Percentiles rank a stretch among this genome's conserved stretches.
phyloP scores from a whole-genome alignment of 345 rosid genomes.

The Noccaea bulbosa region DNA sequence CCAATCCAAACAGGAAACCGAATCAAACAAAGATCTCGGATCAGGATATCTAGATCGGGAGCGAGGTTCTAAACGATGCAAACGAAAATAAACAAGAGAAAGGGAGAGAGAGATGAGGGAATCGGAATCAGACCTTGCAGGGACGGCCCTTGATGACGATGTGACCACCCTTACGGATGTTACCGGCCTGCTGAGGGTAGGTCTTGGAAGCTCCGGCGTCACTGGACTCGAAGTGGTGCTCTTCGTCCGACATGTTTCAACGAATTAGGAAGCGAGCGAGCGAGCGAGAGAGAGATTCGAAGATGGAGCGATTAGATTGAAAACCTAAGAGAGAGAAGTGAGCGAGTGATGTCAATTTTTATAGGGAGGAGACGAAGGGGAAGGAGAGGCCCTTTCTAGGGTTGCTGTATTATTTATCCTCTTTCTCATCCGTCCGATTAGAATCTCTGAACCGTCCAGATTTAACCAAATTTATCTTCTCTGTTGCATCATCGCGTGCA shows the following conservation, averaged over 20 bases:
- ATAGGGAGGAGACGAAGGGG: conserved; percentile 8
- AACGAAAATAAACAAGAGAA: not conserved
- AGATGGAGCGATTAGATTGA: conserved; percentile 11
- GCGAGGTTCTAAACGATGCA: not conserved
- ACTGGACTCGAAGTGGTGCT: conserved; percentile 50
- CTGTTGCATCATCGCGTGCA: conserved; percentile 38
- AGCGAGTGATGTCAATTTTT: conserved; percentile 29
- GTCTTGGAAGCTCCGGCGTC: conserved; percentile 53
- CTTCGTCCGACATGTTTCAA: conserved; percentile 49
- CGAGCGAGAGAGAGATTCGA: not conserved
- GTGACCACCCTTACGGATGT: conserved; percentile 50
- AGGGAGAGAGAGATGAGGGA: not conserved
- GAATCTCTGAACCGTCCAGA: conserved; percentile 22
- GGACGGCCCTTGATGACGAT: conserved; percentile 51
- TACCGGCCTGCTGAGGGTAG: conserved; percentile 48
- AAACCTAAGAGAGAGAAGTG: conserved; percentile 18
- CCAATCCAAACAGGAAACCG: not conserved
- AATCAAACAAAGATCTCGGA: conserved; percentile 22
- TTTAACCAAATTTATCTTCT: conserved; percentile 7
- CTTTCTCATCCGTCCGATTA: conserved; percentile 32
- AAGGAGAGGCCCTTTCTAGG: conserved; percentile 33
- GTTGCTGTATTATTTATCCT: conserved; percentile 24
- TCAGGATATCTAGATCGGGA: conserved; percentile 2
- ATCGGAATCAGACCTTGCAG: conserved; percentile 43
- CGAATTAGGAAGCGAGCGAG: not conserved